phyloP scores from a whole-genome alignment of 2,329 filamentous ascomycete genomes.

The Stemphylium beticola region DNA sequence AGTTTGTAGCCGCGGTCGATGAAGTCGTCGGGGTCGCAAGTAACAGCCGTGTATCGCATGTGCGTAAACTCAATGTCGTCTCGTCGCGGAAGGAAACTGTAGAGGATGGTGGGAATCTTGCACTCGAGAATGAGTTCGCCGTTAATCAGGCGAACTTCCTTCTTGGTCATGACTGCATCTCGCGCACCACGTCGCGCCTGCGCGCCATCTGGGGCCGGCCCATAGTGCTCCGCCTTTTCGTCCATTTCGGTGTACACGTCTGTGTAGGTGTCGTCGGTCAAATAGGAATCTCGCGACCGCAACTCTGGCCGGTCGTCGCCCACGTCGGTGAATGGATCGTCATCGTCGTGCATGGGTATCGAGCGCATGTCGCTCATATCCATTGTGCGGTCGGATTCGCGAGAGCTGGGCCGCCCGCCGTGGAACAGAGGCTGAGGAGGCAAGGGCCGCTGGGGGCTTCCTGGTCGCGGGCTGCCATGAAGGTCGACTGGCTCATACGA shows the following conservation, averaged over 20 bases:
- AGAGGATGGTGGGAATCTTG: constrained; percentile 97
- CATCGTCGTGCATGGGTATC: constrained; percentile 68
- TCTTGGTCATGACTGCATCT: constrained; percentile 85
- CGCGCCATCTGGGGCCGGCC: constrained; percentile 82
- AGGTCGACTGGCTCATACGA: constrained; percentile 87
- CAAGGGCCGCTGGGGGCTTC: constrained; percentile 83
- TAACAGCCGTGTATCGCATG: constrained; percentile 99
- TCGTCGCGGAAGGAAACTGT: constrained; percentile 91
- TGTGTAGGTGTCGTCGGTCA: constrained; percentile 66
- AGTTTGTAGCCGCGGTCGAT: constrained; percentile 87
- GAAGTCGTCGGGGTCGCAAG: constrained; percentile 95
- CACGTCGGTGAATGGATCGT: constrained; percentile 74
- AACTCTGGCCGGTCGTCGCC: constrained; percentile 63
- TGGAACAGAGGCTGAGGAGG: constrained; percentile 88
- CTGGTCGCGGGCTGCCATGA: constrained; percentile 86
- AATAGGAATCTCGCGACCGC: constrained; percentile 68
- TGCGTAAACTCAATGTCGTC: constrained; percentile 97
- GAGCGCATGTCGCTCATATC: constrained; percentile 75
- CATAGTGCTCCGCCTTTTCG: constrained; percentile 79
- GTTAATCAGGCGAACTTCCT: constrained; percentile 95
- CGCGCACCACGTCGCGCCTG: constrained; percentile 88
- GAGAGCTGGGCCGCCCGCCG: constrained; percentile 53
- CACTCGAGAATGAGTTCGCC: constrained; percentile 97
- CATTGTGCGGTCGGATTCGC: constrained; percentile 52
- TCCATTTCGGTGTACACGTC: constrained; percentile 53